Conservation (phyloP, 192 early-diverging fungal species). For the Coemansia erecta region DNA sequence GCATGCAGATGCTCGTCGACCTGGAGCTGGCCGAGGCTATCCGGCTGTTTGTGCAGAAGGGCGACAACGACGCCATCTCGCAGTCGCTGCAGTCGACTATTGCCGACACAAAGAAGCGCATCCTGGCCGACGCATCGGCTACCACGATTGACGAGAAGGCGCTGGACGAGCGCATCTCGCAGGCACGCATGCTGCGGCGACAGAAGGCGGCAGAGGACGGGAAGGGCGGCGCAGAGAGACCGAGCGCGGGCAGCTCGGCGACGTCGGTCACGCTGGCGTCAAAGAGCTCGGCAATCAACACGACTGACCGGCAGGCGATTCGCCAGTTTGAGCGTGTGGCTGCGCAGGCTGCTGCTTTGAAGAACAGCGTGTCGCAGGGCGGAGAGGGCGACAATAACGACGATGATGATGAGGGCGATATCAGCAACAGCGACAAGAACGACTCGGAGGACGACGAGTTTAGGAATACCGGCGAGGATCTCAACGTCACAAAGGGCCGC, state of each 20-base stretch:
- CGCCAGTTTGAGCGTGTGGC: constrained; percentile 27
- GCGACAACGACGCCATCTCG: constrained; percentile 78
- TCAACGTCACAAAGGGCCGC: constrained; percentile 11
- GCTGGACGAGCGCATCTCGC: constrained; percentile 16
- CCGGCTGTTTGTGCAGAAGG: constrained; percentile 77
- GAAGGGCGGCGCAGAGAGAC: constrained; percentile 10
- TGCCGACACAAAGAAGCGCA: constrained; percentile 28
- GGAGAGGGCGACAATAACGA: not conserved
- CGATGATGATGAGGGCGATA: not conserved
- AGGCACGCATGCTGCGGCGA: constrained; percentile 15
- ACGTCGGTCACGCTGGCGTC: constrained; percentile 20
- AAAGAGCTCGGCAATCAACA: constrained; percentile 18
- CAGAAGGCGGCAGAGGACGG: constrained; percentile 27
- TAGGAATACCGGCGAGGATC: constrained; percentile 10
- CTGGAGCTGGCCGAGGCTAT: constrained; percentile 75
- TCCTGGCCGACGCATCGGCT: constrained; percentile 1
- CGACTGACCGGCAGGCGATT: constrained; percentile 26
- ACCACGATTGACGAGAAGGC: constrained; percentile 4
- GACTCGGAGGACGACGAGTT: constrained; percentile 18
- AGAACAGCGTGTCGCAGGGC: not conserved
- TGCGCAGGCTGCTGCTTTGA: not conserved
- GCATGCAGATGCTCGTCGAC: constrained; percentile 71
- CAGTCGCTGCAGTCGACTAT: constrained; percentile 56
- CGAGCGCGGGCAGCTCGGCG: constrained; percentile 8
- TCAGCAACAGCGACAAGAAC: not conserved